Percentiles rank a stretch among this genome's conserved stretches.
Conservation (phyloP, 371 early-diverging fungal genomes). For the Syncephalastrum monosporum region DNA sequence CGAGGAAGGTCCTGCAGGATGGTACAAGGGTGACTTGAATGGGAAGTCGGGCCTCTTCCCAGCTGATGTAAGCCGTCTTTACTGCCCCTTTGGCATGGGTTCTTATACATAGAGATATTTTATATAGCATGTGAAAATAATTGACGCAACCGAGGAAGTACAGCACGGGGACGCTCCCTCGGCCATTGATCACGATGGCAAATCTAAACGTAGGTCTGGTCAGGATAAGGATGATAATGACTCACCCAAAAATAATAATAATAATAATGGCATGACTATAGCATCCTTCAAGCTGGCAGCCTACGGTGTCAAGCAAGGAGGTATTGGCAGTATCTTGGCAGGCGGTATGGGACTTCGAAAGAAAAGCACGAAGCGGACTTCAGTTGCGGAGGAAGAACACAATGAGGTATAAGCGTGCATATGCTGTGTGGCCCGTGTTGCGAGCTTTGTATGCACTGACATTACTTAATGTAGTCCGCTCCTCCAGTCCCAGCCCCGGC, state of each 20-base stretch:
- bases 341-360: conserved; percentile 50
- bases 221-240: not conserved
- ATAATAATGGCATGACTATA: not conserved
- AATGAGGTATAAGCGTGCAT: too few species aligned
- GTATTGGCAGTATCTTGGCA: conserved; percentile 75
- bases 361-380: conserved; percentile 9
- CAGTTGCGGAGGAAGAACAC: not conserved
- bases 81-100: not conserved
- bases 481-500: too few species aligned
- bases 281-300: conserved; percentile 58
- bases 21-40: conserved; percentile 67
- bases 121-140: conserved; percentile 44
- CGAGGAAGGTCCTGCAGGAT: conserved; percentile 46
- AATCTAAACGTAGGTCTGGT: conserved; percentile 2
- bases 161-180: not conserved
- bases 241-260: not conserved
- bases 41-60: conserved; percentile 68
- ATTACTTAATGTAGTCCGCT: too few species aligned
- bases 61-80: conserved; percentile 36
- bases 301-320: conserved; percentile 81
- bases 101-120: not conserved
- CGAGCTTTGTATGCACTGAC: too few species aligned
- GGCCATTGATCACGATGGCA: conserved; percentile 3
- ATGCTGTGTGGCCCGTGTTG: too few species aligned
- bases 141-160: conserved; percentile 21